phyloP scores from a whole-genome alignment of 2,329 filamentous ascomycete species.

The Rhynchosporium agropyri region DNA sequence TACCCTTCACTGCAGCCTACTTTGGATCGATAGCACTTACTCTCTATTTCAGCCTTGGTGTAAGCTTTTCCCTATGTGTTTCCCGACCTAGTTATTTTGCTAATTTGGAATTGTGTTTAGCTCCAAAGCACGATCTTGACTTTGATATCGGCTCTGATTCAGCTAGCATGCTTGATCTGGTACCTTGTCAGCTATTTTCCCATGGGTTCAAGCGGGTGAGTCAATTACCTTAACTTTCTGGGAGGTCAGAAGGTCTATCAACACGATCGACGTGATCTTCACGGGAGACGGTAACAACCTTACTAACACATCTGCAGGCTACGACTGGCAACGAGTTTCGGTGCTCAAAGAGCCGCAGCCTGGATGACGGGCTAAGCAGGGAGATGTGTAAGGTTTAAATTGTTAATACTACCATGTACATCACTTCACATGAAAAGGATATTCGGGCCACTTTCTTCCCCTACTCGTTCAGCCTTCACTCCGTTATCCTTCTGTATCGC shows the following conservation, averaged over 20 bases:
- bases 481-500: too few relatives aligned
- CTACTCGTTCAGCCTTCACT: too few relatives aligned
- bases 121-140: conserved; percentile 84
- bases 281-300: too few relatives aligned
- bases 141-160: conserved; percentile 78
- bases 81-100: conserved; percentile 15
- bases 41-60: conserved; percentile 87
- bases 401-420: conserved; percentile 8
- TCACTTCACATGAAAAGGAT: not conserved
- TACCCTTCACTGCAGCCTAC: conserved; percentile 93
- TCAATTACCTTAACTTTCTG: not conserved
- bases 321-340: conserved; percentile 83
- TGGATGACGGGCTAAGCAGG: conserved; percentile 75
- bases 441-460: too few relatives aligned
- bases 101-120: conserved; percentile 50
- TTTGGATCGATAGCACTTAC: conserved; percentile 91
- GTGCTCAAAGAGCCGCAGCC: conserved; percentile 77
- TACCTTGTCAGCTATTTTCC: conserved; percentile 98
- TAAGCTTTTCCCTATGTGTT: conserved; percentile 56
- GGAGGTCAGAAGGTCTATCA: not conserved
- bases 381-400: not conserved
- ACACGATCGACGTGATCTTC: not conserved
- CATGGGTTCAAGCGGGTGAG: conserved; percentile 80
- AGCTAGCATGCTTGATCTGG: conserved; percentile 83
- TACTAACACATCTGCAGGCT: conserved; percentile 46